Conservation (phyloP, 2,329 filamentous ascomycete species). For the Talaromyces sp. region DNA sequence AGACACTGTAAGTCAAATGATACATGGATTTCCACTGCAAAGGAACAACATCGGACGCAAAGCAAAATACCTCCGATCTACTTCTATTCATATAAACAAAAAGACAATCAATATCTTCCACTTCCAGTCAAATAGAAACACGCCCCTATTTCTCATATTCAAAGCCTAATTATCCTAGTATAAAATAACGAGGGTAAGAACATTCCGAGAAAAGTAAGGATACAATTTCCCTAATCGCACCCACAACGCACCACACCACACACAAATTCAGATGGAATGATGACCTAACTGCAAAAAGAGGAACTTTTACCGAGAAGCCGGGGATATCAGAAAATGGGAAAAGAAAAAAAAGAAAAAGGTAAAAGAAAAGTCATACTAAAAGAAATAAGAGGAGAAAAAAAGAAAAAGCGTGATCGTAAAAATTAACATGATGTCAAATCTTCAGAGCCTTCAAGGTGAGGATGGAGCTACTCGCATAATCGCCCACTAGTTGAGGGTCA, state of each 20-base stretch:
- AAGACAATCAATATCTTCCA: background rate
- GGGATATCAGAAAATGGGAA: conserved; percentile 41
- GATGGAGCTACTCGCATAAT: conserved; percentile 1
- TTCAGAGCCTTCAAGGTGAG: background rate
- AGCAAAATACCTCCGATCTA: background rate
- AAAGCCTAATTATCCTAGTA: conserved; percentile 9
- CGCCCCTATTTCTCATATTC: conserved; percentile 3
- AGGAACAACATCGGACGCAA: background rate
- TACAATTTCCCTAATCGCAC: conserved; percentile 11
- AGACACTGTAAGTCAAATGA: background rate
- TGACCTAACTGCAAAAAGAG: conserved; percentile 27
- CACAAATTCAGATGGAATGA: conserved; percentile 4
- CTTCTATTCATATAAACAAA: background rate
- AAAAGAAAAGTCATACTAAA: conserved; percentile 27
- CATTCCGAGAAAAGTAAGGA: background rate
- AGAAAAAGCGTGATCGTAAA: conserved; percentile 18
- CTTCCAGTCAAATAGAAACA: background rate
- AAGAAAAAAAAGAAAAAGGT: conserved; percentile 23
- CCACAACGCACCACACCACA: conserved; percentile 2
- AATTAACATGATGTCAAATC: conserved; percentile 18
- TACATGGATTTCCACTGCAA: background rate
- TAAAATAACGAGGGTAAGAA: conserved; percentile 1
- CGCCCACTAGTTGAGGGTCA: conserved; percentile 14
- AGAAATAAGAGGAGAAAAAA: conserved; percentile 17
- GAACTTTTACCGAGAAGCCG: conserved; percentile 38